Percentiles rank a stretch among this genome's conserved stretches.
Evolutionary conservation across 2,329 filamentous ascomycete species (phyloP).

Genomic region (Penicillium brasilianum): DNA sequence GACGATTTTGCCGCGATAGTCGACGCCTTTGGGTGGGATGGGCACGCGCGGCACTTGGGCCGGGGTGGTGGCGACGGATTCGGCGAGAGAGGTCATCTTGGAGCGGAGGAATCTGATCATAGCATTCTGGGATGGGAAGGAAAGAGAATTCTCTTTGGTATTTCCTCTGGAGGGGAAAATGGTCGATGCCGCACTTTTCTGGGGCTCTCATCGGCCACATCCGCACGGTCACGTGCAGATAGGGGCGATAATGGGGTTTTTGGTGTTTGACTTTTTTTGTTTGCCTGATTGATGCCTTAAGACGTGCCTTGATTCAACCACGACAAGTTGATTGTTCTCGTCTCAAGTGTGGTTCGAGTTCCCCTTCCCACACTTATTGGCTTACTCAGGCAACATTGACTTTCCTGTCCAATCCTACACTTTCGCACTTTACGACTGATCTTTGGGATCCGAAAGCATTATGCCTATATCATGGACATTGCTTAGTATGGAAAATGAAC

Average conservation of each 20-base stretch:
- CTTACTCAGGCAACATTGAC: no score
- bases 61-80: constrained; percentile 32
- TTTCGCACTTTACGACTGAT: no score
- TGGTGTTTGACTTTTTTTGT: neutral
- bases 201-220: constrained; percentile 15
- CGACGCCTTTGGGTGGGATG: constrained; percentile 85
- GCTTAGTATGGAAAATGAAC: no score
- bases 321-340: no score
- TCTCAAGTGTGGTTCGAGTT: no score
- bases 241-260: constrained; percentile 25
- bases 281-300: neutral
- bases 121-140: constrained; percentile 34
- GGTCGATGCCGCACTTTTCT: constrained; percentile 11
- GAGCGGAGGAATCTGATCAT: constrained; percentile 53
- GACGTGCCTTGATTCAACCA: neutral
- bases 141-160: neutral
- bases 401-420: no score
- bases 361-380: no score
- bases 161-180: neutral
- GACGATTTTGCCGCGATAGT: constrained; percentile 92
- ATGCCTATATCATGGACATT: no score
- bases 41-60: constrained; percentile 68
- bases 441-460: no score
- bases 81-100: constrained; percentile 58
- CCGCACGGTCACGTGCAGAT: constrained; percentile 32